phyloP scores from a whole-genome alignment of 2,329 filamentous ascomycete species.

The Emericellopsis cladophorae region DNA sequence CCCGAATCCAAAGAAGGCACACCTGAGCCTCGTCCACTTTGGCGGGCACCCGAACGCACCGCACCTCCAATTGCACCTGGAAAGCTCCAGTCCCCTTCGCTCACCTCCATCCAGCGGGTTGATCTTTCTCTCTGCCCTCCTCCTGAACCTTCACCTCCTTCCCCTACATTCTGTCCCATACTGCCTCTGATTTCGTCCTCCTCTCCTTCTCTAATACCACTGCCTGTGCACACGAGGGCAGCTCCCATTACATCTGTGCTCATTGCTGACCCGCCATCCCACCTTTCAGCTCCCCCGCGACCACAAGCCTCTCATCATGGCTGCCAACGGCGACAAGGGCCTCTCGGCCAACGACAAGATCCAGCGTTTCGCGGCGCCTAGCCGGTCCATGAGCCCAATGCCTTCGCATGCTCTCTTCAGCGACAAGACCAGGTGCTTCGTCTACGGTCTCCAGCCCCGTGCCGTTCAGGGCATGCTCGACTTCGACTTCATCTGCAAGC shows the following conservation, averaged over 20 bases:
- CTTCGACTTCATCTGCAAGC: slow-evolving; percentile 99
- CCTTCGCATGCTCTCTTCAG: slow-evolving; percentile 90
- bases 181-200: background rate
- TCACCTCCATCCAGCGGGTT: slow-evolving; percentile 4
- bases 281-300: background rate
- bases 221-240: background rate
- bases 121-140: background rate
- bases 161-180: background rate
- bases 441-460: slow-evolving; percentile 96
- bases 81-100: slow-evolving; percentile 1
- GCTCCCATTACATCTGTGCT: background rate
- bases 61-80: too few species aligned
- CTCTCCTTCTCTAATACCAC: background rate
- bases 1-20: background rate
- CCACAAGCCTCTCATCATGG: slow-evolving; percentile 28
- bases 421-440: slow-evolving; percentile 99
- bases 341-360: slow-evolving; percentile 96
- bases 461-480: slow-evolving; percentile 91
- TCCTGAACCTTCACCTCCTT: background rate
- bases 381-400: slow-evolving; percentile 80
- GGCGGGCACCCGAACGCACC: background rate
- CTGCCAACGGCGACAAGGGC: slow-evolving; percentile 36
- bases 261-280: background rate
- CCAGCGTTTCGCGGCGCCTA: slow-evolving; percentile 86
- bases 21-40: slow-evolving; percentile 5